Evolutionary conservation across 345 rosid species (phyloP), one percentile per base, ranked within the genome.

Genomic region (Pistacia integerrima): DNA sequence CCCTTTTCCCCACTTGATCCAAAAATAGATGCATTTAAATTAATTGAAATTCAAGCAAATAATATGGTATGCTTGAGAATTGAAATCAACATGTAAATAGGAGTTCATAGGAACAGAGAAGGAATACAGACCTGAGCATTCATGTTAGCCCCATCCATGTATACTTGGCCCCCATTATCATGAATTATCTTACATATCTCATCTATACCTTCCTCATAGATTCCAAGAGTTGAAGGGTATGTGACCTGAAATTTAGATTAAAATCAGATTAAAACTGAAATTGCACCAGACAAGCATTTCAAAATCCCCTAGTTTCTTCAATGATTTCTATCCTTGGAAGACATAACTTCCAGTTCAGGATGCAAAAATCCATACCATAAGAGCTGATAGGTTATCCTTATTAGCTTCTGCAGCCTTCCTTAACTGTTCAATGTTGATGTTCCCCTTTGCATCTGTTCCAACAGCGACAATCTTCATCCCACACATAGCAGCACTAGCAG

Each of bases 121-220:
- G 16, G 56, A 25, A 67, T 80, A 71, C 73, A 62, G 69, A 94
- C 98, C 98, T 96, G 96, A n/a, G 97, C 98, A 79, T 96, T 96
- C 99, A 97, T 94, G 92, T 97, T 97, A 59, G 98, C 98, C 20
- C 99, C 99, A 76, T 97, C 99, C 99, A 97, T 97, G 88, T 97
- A 97, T 69, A 94, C 97, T 82, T 97, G 98, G 74, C 97, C 99
- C 82, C 99, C 99, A 76, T 96, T 93, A 58, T 89, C 94, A 75
- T 96, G 99, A 73, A 93, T 92, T 68, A 92, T 96, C 85, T 89
- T 92, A 80, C 98, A 96, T 69, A 93, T 92, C 89, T 92, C 98
- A 79, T 92, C 94, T 30, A 96, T 93, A 60, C 97, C 97, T 87
- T 96, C 97, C 87, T 96, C 98, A 82, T 93, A 96, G 54, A 92